Evolutionary conservation across 129 eudicot species (phyloP).

Genomic region (Flaveria brownii): DNA sequence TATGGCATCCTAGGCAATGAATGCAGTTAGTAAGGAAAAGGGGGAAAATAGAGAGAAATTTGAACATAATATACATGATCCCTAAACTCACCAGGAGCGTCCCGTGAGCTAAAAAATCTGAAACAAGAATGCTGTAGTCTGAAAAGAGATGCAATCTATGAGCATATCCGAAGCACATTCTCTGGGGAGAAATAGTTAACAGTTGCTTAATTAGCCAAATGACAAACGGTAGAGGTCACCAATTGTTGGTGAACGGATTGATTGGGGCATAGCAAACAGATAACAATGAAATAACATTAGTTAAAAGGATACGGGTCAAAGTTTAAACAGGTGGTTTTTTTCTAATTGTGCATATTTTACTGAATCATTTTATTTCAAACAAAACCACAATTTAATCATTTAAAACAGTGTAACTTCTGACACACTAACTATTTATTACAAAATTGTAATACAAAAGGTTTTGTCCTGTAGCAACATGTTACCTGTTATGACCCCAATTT

Average conservation of each 20-base stretch:
- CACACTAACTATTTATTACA: not conserved
- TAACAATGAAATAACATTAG: not conserved
- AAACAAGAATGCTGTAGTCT: slow-evolving; percentile 86
- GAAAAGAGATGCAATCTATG: slow-evolving; percentile 87
- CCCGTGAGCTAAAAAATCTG: slow-evolving; percentile 75
- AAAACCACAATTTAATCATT: not conserved
- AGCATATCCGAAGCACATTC: slow-evolving; percentile 76
- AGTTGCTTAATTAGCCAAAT: slow-evolving; percentile 20
- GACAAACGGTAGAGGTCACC: not conserved
- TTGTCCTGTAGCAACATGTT: no score
- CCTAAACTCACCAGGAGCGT: slow-evolving; percentile 71
- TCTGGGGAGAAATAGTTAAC: slow-evolving; percentile 42
- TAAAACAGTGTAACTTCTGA: not conserved
- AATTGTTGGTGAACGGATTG: not conserved
- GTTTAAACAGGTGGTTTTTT: not conserved
- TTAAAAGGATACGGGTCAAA: not conserved
- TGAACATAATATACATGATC: slow-evolving; percentile 3
- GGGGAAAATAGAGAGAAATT: not conserved
- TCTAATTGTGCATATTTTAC: not conserved
- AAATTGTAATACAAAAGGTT: no score
- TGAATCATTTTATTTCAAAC: not conserved
- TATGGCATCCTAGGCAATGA: slow-evolving; percentile 79
- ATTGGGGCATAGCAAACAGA: not conserved
- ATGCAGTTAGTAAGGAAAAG: slow-evolving; percentile 1
- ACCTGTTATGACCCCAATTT: no score